phyloP scores from a whole-genome alignment of 495 filamentous ascomycete genomes.

The Neurospora sp. region DNA sequence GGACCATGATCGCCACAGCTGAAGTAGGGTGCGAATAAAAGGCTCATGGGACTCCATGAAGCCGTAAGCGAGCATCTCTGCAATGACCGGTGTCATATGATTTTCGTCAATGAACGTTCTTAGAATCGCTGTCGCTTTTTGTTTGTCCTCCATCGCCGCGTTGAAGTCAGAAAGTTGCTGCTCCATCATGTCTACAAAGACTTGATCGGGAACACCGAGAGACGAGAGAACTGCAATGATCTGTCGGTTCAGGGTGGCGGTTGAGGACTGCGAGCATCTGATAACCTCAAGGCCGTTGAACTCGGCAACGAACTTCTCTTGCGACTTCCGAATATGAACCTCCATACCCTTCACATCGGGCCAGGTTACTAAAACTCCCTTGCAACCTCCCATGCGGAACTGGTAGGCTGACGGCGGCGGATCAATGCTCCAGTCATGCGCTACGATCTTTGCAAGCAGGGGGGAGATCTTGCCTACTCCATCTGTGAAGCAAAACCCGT shows the following conservation, averaged over 20 bases:
- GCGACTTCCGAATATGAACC: slow-evolving; percentile 68
- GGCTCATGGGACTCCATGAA: slow-evolving; percentile 71
- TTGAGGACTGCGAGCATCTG: slow-evolving; percentile 60
- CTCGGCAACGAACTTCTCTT: slow-evolving; percentile 72
- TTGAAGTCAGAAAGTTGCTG: slow-evolving; percentile 55
- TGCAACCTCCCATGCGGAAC: slow-evolving; percentile 84
- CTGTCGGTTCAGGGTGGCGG: slow-evolving; percentile 78
- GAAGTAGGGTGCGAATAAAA: slow-evolving; percentile 65
- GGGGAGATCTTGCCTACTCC: slow-evolving; percentile 88
- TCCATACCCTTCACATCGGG: slow-evolving; percentile 49
- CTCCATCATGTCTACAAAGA: slow-evolving; percentile 58
- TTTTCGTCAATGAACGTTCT: slow-evolving; percentile 76
- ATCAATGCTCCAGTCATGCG: slow-evolving; percentile 49
- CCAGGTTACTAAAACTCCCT: slow-evolving; percentile 73
- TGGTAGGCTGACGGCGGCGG: slow-evolving; percentile 72
- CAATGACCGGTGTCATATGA: slow-evolving; percentile 61
- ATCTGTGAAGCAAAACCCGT: slow-evolving; percentile 70
- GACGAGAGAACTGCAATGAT: slow-evolving; percentile 74
- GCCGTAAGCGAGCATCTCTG: slow-evolving; percentile 64
- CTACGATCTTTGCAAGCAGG: slow-evolving; percentile 60
- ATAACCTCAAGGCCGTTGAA: slow-evolving; percentile 76
- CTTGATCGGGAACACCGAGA: slow-evolving; percentile 56
- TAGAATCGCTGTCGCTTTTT: slow-evolving; percentile 54
- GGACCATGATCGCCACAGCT: slow-evolving; percentile 73
- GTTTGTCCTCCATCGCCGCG: slow-evolving; percentile 53